Conservation (phyloP, 1,284 basidiomycete species). For the Trichosporon sp. region DNA sequence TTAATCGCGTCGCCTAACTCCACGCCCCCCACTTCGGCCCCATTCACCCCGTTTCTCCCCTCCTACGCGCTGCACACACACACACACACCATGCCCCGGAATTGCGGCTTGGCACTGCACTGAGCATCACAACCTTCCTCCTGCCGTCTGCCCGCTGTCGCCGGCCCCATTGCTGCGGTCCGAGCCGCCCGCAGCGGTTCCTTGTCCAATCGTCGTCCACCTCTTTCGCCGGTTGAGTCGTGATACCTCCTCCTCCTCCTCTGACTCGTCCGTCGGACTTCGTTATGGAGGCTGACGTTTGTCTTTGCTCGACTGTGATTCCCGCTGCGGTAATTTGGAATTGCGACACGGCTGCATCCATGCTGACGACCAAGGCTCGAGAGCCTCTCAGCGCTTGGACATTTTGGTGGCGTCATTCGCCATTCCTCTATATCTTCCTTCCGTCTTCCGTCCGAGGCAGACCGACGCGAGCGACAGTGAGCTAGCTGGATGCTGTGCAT, state of each 20-base stretch:
- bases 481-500: neutral
- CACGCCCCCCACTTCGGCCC: conserved; percentile 1
- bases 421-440: neutral
- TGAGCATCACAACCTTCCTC: neutral
- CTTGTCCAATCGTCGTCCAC: neutral
- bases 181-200: neutral
- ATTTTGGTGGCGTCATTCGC: neutral
- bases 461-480: neutral
- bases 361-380: neutral
- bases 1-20: neutral
- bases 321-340: neutral
- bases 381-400: neutral
- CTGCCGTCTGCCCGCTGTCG: neutral
- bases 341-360: neutral
- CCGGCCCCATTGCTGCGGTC: neutral
- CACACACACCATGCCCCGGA: neutral
- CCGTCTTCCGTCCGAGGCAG: neutral
- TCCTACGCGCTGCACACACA: neutral
- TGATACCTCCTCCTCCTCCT: neutral
- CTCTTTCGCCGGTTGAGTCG: neutral
- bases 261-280: neutral
- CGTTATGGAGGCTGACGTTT: neutral
- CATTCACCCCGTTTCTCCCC: neutral
- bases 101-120: neutral
- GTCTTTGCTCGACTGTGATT: neutral